These are phyloP conservation scores for Colletotrichum noveboracense DNA, from an alignment of 2,329 filamentous ascomycete species.

Conservation along the genomic window DNA sequence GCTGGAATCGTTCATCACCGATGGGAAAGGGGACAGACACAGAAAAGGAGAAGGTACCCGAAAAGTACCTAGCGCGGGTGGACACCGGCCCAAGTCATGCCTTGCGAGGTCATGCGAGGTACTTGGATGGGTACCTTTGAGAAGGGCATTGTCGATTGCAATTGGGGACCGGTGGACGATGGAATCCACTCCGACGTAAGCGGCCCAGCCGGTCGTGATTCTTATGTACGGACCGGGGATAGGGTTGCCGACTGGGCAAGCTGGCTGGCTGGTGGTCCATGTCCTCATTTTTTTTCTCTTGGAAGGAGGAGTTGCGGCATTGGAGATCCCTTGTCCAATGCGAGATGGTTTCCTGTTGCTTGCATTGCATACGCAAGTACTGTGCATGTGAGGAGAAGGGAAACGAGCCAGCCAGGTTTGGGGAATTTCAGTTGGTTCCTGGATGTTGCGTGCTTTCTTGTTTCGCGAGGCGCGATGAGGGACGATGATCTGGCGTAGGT, in stretches of 20 bases:
- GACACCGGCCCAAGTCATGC: background rate
- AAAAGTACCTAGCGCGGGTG: background rate
- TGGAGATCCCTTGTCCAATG: background rate
- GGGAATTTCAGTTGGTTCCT: background rate
- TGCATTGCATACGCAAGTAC: background rate
- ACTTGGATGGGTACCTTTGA: background rate
- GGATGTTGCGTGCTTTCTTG: background rate
- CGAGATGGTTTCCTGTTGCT: background rate
- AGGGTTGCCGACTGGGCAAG: background rate
- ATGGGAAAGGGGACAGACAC: background rate
- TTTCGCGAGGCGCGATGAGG: background rate
- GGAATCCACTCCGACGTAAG: background rate
- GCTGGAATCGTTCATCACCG: background rate
- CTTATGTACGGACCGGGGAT: background rate
- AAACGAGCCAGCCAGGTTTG: background rate
- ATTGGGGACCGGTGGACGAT: background rate
- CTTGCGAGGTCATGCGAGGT: background rate
- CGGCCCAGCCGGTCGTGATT: background rate
- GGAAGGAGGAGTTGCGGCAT: background rate
- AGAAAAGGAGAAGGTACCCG: background rate
- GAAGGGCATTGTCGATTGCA: background rate
- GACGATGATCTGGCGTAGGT: background rate
- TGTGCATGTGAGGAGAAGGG: background rate
- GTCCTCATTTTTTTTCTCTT: background rate
- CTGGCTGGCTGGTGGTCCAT: background rate